Evolutionary conservation across 179 eudicot species (phyloP).

Genomic region (Beta macrorhiza): DNA sequence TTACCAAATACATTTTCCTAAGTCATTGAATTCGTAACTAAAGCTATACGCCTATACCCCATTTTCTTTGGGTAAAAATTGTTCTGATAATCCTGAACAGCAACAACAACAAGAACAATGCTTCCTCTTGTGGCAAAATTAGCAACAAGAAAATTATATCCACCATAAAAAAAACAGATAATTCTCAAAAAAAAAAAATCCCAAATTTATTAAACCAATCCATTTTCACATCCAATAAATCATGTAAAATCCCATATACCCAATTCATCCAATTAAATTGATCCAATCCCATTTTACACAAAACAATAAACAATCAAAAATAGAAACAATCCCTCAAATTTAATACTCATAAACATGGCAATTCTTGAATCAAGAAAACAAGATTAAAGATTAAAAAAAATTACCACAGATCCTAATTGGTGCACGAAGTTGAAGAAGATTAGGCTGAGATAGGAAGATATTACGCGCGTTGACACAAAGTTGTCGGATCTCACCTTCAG

Average conservation of each 20-base stretch:
- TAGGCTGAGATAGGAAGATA: constrained; percentile 82
- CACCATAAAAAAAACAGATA: neutral
- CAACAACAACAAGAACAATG: neutral
- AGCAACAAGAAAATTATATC: neutral
- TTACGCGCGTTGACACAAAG: constrained; percentile 86
- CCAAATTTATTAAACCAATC: neutral
- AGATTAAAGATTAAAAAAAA: constrained; percentile 8
- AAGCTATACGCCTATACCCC: neutral
- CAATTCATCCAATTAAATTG: constrained; percentile 9
- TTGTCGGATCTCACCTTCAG: constrained; percentile 90
- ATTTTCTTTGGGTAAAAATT: neutral
- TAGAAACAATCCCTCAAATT: neutral
- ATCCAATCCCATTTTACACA: constrained; percentile 13
- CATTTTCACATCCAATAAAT: neutral
- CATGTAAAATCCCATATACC: constrained; percentile 11
- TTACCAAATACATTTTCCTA: neutral
- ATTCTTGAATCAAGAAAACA: neutral
- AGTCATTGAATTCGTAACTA: neutral
- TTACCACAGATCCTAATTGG: constrained; percentile 86
- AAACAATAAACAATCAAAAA: constrained; percentile 9
- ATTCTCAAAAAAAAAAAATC: neutral
- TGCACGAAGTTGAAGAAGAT: constrained; percentile 68
- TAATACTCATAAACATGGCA: neutral
- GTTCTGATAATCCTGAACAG: neutral
- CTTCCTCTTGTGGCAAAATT: neutral